These are phyloP conservation scores for Gossypium aridum DNA, from an alignment of 441 rosid genomes.

Conservation along the genomic window DNA sequence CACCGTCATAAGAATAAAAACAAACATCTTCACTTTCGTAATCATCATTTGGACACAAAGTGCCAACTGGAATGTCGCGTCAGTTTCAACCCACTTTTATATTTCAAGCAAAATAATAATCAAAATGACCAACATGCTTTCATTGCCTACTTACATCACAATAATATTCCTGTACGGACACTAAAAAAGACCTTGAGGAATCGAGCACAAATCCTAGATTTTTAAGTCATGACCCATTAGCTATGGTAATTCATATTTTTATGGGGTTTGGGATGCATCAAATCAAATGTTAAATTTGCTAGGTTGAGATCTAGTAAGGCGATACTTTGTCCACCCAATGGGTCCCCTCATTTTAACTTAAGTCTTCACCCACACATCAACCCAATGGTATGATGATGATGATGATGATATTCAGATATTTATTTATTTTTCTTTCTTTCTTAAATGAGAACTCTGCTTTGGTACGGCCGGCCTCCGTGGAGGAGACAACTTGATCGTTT, in stretches of 20 bases:
- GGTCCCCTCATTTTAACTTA: background rate
- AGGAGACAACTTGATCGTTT: constrained; percentile 31
- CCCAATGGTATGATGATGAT: background rate
- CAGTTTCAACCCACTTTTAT: background rate
- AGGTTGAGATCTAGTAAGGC: background rate
- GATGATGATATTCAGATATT: background rate
- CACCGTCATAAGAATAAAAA: background rate
- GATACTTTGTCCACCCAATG: background rate
- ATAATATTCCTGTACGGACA: background rate
- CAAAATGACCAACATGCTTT: background rate
- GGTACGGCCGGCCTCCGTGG: constrained; percentile 27
- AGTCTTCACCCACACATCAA: background rate
- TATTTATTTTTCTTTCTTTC: background rate
- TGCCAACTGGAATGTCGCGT: background rate
- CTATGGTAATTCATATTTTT: too few species aligned
- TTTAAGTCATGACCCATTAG: too few species aligned
- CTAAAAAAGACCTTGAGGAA: background rate
- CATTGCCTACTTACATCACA: background rate
- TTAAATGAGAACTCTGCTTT: constrained; percentile 4
- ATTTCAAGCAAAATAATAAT: background rate
- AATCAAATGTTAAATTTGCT: background rate
- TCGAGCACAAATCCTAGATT: background rate
- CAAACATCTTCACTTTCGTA: constrained; percentile 4
- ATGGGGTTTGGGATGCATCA: background rate
- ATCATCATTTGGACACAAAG: constrained; percentile 1